A percentile compares a stretch with the other conserved stretches of the same genome.
phyloP scores from a whole-genome alignment of 2,329 filamentous ascomycete species.

The Teratosphaeria destructans region DNA sequence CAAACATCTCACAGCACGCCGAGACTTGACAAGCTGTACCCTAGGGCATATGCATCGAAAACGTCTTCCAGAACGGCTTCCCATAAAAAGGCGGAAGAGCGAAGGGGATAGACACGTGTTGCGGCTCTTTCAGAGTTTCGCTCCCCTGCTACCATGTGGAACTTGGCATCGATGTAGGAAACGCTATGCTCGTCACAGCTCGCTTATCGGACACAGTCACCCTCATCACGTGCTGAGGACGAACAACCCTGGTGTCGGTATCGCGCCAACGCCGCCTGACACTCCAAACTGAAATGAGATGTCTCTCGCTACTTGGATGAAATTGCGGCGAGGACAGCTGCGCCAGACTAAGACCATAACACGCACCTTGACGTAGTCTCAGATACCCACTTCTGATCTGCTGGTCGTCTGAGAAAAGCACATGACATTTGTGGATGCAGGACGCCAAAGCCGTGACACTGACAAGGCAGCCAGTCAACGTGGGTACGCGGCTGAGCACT shows the following conservation, averaged over 20 bases:
- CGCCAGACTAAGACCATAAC: background rate
- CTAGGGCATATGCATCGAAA: background rate
- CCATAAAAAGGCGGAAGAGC: background rate
- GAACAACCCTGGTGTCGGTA: background rate
- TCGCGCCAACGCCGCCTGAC: background rate
- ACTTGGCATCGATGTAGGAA: background rate
- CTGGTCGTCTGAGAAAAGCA: background rate
- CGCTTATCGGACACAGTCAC: background rate
- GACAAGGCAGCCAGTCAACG: background rate
- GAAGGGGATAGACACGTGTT: background rate
- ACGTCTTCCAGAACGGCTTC: background rate
- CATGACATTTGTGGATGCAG: background rate
- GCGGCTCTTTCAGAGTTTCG: background rate
- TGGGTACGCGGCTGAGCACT: background rate
- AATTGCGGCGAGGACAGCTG: background rate
- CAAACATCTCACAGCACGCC: background rate
- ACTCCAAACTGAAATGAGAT: background rate
- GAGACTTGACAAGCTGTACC: background rate
- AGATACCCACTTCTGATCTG: background rate
- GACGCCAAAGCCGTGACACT: background rate
- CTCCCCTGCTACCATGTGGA: background rate
- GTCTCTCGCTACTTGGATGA: background rate
- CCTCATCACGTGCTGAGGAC: background rate
- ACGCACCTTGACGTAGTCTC: background rate
- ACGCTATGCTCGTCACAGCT: background rate